Conservation (phyloP, 192 early-diverging fungal genomes). For the Chytriomyces sp. region DNA sequence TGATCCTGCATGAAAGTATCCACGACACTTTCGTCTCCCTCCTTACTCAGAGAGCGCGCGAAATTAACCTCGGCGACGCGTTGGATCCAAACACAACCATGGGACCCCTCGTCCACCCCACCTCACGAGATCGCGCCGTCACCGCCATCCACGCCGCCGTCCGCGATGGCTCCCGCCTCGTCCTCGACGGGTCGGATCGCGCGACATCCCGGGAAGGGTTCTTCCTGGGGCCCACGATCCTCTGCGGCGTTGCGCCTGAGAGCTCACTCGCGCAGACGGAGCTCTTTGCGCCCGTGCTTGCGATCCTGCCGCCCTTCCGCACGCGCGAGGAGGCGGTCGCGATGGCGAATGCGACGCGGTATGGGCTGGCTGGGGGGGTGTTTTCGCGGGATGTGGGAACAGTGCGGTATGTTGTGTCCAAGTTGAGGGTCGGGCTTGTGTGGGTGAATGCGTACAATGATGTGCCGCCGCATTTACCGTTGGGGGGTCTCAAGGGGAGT, state of each 20-base stretch:
- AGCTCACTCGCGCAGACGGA: conserved; percentile 74
- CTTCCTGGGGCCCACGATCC: conserved; percentile 67
- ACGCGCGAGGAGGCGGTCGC: not conserved
- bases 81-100: not conserved
- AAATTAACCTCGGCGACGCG: conserved; percentile 14
- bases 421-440: conserved; percentile 12
- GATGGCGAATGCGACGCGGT: not conserved
- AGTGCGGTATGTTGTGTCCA: not conserved
- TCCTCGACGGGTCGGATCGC: conserved; percentile 55
- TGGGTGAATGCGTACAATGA: conserved; percentile 68
- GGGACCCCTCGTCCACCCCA: not conserved
- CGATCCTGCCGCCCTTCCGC: conserved; percentile 16
- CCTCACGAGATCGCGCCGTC: too few relatives aligned
- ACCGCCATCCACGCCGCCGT: not conserved
- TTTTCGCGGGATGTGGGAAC: not conserved
- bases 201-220: not conserved
- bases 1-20: conserved; percentile 7
- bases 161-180: not conserved
- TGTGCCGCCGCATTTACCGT: conserved; percentile 56
- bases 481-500: conserved; percentile 57
- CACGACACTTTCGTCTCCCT: not conserved
- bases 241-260: conserved; percentile 61
- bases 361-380: conserved; percentile 21
- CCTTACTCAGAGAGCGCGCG: not conserved
- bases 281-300: conserved; percentile 28